These are phyloP conservation scores for Clathrus columnatus DNA, from an alignment of 768 basidiomycete genomes.

Conservation along the genomic window DNA sequence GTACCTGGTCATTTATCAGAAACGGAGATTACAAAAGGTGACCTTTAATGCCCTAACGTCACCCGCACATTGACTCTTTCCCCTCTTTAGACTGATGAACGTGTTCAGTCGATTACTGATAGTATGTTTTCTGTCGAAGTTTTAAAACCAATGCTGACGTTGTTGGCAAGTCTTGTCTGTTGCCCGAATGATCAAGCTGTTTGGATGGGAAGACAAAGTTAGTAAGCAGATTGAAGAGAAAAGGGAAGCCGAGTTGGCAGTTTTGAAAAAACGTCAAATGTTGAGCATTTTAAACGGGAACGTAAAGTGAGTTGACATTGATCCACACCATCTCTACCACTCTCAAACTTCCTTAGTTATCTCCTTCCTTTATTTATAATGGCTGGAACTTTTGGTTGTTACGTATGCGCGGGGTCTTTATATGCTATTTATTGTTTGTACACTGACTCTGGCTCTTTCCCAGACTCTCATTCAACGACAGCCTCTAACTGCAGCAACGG, in stretches of 20 bases:
- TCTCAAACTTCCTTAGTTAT: slow-evolving; percentile 14
- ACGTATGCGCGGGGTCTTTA: not conserved
- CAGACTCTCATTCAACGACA: not conserved
- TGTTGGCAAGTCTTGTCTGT: slow-evolving; percentile 13
- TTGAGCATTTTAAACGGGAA: slow-evolving; percentile 22
- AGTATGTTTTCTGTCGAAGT: slow-evolving; percentile 8
- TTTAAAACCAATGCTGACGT: not conserved
- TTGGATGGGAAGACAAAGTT: slow-evolving; percentile 30
- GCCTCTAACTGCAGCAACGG: slow-evolving; percentile 8
- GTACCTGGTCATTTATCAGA: slow-evolving; percentile 22
- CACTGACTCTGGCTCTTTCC: not conserved
- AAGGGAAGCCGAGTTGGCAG: slow-evolving; percentile 26
- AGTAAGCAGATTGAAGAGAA: slow-evolving; percentile 24
- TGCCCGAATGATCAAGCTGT: slow-evolving; percentile 34
- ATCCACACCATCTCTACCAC: not conserved
- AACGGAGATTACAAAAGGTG: slow-evolving; percentile 22
- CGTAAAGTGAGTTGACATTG: slow-evolving; percentile 16
- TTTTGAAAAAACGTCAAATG: slow-evolving; percentile 24
- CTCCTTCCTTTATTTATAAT: slow-evolving; percentile 29
- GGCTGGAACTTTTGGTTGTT: slow-evolving; percentile 23
- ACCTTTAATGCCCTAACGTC: not conserved
- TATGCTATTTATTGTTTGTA: not conserved
- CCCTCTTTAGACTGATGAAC: slow-evolving; percentile 23
- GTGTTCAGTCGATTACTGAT: slow-evolving; percentile 30
- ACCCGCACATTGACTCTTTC: not conserved